phyloP scores from a whole-genome alignment of 129 eudicot genomes.

The Solidago caesia region DNA sequence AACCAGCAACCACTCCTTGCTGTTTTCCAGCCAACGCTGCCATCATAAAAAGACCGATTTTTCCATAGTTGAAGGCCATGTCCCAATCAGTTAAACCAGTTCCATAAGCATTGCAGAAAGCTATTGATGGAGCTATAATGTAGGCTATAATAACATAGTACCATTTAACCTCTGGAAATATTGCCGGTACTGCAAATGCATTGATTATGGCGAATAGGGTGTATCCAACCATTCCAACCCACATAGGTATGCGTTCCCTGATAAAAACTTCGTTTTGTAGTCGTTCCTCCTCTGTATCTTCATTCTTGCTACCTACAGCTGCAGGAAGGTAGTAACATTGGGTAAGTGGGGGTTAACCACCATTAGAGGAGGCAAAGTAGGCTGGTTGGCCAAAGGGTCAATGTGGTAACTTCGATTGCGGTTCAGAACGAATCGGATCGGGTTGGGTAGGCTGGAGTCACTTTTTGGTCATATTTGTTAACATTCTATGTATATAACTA shows the following conservation, averaged over 20 bases:
- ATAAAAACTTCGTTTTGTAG: constrained; percentile 56
- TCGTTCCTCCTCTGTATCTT: constrained; percentile 31
- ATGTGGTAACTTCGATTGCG: no score
- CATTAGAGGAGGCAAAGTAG: no score
- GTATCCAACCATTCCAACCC: constrained; percentile 65
- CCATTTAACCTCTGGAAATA: constrained; percentile 78
- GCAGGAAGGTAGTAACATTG: constrained; percentile 16
- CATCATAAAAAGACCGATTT: constrained; percentile 64
- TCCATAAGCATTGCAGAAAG: constrained; percentile 93
- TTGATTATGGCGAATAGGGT: constrained; percentile 40
- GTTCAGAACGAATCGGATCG: no score
- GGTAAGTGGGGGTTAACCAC: neutral
- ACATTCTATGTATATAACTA: no score
- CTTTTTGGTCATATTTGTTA: no score
- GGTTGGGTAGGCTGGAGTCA: no score
- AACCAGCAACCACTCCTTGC: constrained; percentile 70
- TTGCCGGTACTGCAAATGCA: constrained; percentile 47
- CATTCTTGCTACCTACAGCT: constrained; percentile 30
- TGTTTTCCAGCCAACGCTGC: constrained; percentile 71
- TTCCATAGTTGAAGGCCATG: constrained; percentile 87
- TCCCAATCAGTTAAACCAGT: constrained; percentile 77
- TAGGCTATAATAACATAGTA: constrained; percentile 56
- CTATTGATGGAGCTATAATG: constrained; percentile 68
- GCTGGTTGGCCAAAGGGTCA: no score
- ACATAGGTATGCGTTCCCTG: constrained; percentile 63